Conservation (phyloP, 768 basidiomycete species). For the Floccularia luteovirens region DNA sequence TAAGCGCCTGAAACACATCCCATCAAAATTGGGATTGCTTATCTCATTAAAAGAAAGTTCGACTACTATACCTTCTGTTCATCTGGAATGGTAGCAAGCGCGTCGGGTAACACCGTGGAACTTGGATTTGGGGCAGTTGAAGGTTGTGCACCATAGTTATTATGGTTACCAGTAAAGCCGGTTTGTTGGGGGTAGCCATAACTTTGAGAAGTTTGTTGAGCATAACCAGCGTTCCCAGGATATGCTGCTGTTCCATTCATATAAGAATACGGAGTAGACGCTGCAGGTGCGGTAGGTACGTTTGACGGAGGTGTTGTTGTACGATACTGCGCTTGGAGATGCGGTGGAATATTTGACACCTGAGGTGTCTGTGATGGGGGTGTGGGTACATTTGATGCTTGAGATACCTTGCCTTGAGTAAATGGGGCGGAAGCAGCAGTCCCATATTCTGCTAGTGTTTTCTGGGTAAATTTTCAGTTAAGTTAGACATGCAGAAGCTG, state of each 20-base stretch:
- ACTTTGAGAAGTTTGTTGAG: conserved; percentile 7
- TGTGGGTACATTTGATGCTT: conserved; percentile 8
- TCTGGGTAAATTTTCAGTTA: conserved; percentile 25
- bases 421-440: conserved; percentile 16
- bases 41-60: no score
- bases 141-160: conserved; percentile 14
- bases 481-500: not conserved
- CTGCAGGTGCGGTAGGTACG: conserved; percentile 9
- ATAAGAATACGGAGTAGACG: conserved; percentile 3
- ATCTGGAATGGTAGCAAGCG: conserved; percentile 54
- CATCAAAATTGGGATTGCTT: no score
- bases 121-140: conserved; percentile 16
- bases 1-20: conserved; percentile 50
- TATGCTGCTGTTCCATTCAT: conserved; percentile 5
- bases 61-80: conserved; percentile 50
- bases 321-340: conserved; percentile 30
- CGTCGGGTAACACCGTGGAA: conserved; percentile 32
- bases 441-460: conserved; percentile 54
- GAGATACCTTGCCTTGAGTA: conserved; percentile 15
- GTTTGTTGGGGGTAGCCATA: conserved; percentile 4
- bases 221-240: conserved; percentile 5
- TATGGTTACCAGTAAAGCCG: conserved; percentile 15
- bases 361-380: conserved; percentile 22
- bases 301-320: conserved; percentile 23
- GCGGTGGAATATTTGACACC: conserved; percentile 39